These are phyloP conservation scores for Elsinoe arachidis DNA, from an alignment of 2,329 filamentous ascomycete genomes.

Conservation along the genomic window DNA sequence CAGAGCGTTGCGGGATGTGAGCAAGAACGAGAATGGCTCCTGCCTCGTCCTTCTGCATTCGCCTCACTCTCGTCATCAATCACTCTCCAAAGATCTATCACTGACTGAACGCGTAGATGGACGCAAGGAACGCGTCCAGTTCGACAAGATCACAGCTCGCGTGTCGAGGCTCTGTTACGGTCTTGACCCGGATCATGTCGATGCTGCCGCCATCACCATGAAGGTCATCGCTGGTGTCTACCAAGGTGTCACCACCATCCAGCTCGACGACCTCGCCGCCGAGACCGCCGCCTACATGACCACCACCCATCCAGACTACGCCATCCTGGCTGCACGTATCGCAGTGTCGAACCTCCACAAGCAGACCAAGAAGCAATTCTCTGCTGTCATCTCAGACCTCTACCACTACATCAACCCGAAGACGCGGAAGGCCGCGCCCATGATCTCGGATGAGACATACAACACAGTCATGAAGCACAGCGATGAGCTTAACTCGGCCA, in stretches of 20 bases:
- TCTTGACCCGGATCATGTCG: conserved; percentile 88
- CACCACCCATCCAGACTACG: conserved; percentile 97
- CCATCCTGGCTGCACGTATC: conserved; percentile 94
- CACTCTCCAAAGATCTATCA: neutral
- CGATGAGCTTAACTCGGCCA: conserved; percentile 95
- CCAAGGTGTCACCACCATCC: conserved; percentile 90
- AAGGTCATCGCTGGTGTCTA: conserved; percentile 99
- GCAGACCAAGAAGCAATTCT: conserved; percentile 99
- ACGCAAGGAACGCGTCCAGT: conserved; percentile 98
- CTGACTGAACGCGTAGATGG: conserved; percentile 56
- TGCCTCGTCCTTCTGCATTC: neutral
- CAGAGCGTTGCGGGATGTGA: conserved; percentile 8
- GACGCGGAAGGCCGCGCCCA: conserved; percentile 73
- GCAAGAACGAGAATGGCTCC: neutral
- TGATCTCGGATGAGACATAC: conserved; percentile 89
- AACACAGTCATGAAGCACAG: conserved; percentile 92
- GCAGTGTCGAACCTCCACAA: conserved; percentile 99
- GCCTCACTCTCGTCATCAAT: conserved; percentile 17
- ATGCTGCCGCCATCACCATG: conserved; percentile 95
- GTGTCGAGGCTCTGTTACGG: conserved; percentile 97
- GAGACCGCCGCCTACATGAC: conserved; percentile 99
- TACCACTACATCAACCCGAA: conserved; percentile 96
- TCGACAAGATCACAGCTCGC: conserved; percentile 99
- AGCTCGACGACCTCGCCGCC: conserved; percentile 93
- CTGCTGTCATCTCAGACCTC: conserved; percentile 84